Percentiles rank a stretch among this genome's conserved stretches.
phyloP scores from a whole-genome alignment of 1,284 basidiomycete genomes.

The Amylostereum areolatum region DNA sequence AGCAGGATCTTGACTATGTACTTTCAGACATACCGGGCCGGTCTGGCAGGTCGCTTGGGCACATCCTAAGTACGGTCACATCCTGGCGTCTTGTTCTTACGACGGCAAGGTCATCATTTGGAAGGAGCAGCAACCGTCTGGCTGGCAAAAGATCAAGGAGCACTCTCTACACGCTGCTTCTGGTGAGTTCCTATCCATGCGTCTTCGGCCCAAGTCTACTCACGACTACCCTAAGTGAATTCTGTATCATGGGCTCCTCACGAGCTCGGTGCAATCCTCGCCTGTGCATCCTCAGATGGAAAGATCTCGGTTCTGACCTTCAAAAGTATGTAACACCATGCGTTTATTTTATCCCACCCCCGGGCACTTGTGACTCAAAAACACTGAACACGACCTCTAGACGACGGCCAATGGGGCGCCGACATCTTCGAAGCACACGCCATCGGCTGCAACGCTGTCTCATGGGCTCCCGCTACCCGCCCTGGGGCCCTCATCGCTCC shows the following conservation, averaged over 20 bases:
- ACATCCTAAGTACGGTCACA: slow-evolving; percentile 94
- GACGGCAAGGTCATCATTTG: slow-evolving; percentile 98
- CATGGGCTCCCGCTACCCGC: slow-evolving; percentile 92
- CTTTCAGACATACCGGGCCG: slow-evolving; percentile 82
- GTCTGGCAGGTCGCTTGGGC: slow-evolving; percentile 99
- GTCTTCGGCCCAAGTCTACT: neutral
- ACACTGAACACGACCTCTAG: slow-evolving; percentile 32
- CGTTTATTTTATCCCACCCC: neutral
- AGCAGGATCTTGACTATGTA: neutral
- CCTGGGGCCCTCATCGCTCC: slow-evolving; percentile 80
- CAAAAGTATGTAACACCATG: slow-evolving; percentile 69
- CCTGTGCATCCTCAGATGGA: slow-evolving; percentile 97
- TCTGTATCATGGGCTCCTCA: slow-evolving; percentile 98
- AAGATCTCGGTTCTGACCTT: slow-evolving; percentile 96
- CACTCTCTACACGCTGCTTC: slow-evolving; percentile 93
- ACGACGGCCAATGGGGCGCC: slow-evolving; percentile 94
- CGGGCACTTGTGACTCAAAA: neutral
- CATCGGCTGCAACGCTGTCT: slow-evolving; percentile 95
- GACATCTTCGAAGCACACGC: slow-evolving; percentile 95
- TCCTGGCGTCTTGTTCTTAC: slow-evolving; percentile 96
- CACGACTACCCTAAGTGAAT: slow-evolving; percentile 59
- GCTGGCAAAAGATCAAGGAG: slow-evolving; percentile 96
- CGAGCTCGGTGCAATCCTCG: slow-evolving; percentile 93
- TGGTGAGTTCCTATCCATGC: slow-evolving; percentile 43
- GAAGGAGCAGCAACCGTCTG: slow-evolving; percentile 76